Evolutionary conservation across 1,139 yeast species (phyloP), one percentile per base, ranked within the genome.

Genomic region (Nakaseomyces uthaithaninus): DNA sequence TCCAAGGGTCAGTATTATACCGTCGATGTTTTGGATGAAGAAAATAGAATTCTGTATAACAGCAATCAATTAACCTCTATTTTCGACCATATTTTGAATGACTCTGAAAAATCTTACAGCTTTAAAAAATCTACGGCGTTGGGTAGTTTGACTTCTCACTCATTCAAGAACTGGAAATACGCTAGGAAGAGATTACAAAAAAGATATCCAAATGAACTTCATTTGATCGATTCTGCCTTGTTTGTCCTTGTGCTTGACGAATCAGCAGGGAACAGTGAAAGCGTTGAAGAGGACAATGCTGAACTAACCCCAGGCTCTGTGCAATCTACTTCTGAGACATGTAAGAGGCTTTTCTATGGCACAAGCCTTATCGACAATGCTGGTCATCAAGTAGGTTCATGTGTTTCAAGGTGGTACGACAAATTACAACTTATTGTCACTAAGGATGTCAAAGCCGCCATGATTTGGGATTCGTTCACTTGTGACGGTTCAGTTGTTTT

Each of bases 391-490:
- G 64, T 71, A 11, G 93, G 93, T 15, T 75, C 86, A 2, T 82
- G 91, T 64, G 75, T 80, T 15, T 78, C 83, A 10, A 67, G 93
- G 52, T 81, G 89, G 84, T 81, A 80, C 55, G 93, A 82, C 57
- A 82, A 82, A 55, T 62, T 82, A 40, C 89, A 81, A 56, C 55
- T 82, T 34, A 69, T 82, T 25, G 77, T 82, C 9, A 78, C 89
- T 1, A 67, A 69, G 39, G 82, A 80, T 56, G 72, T 86, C 0
- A 79, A 78, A 37, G 87, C 87, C 1, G 87, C 87, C 11, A 74
- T 82, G 20, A 79, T 80, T 26, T 82, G 89, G 84, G 77, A 74
- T 44, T 77, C 84, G 2, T 74, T 82, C 30, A 74, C 81, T n/a
- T 79, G 81, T 72, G 91, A 82, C 59, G 81, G 85, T 37, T 81